These are phyloP conservation scores for Arabis alpina DNA, from an alignment of 345 rosid species.

Conservation along the genomic window DNA sequence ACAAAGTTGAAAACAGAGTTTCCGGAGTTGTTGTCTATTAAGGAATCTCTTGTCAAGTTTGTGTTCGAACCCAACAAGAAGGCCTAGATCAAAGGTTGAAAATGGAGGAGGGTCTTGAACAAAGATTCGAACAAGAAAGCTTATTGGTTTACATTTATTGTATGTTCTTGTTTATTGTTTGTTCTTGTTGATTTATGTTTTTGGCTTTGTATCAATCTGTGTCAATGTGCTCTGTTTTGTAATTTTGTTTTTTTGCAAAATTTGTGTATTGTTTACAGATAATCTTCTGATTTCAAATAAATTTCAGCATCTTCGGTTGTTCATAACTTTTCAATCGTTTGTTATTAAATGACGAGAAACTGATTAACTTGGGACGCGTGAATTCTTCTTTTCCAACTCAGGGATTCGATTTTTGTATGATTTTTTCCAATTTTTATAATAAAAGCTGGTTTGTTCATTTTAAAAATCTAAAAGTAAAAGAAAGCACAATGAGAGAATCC, in stretches of 20 bases:
- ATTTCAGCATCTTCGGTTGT: no score
- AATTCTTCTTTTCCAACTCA: no score
- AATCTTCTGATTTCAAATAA: background rate
- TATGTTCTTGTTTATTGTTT: background rate
- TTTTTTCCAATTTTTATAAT: no score
- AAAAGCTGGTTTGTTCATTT: no score
- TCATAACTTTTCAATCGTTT: no score
- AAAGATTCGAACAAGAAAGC: background rate
- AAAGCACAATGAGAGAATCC: no score
- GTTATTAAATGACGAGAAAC: no score
- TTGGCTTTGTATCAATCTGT: constrained; percentile 3
- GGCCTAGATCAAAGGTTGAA: constrained; percentile 52
- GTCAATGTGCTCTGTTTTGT: constrained; percentile 12
- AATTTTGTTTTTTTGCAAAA: background rate
- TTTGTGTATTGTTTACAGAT: constrained; percentile 1
- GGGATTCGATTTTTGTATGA: no score
- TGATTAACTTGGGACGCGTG: no score
- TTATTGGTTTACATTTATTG: background rate
- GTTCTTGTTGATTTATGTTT: constrained; percentile 7
- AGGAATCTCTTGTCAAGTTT: constrained; percentile 70
- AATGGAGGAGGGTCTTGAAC: background rate
- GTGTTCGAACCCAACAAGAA: constrained; percentile 75
- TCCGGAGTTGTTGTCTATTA: constrained; percentile 70
- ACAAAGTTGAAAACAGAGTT: constrained; percentile 66
- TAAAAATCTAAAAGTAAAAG: no score